Conservation (phyloP, 768 basidiomycete species). For the Lactarius psammicola region DNA sequence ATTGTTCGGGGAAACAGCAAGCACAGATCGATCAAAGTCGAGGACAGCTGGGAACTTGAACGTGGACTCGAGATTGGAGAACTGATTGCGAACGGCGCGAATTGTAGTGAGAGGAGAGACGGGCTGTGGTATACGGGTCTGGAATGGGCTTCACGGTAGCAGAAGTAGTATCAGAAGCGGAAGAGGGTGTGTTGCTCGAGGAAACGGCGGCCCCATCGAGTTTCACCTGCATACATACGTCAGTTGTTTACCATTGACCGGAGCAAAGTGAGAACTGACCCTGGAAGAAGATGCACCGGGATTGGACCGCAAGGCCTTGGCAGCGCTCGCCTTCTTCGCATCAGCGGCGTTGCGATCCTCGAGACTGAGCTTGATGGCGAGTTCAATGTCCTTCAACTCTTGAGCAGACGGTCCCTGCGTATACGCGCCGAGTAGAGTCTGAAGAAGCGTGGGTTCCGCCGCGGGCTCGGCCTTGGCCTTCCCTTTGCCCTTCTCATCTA, state of each 20-base stretch:
- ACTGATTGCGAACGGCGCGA: conserved; percentile 14
- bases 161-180: not conserved
- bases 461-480: conserved; percentile 4
- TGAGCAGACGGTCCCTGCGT: conserved; percentile 1
- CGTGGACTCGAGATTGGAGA: conserved; percentile 12
- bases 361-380: conserved; percentile 21
- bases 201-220: not conserved
- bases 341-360: conserved; percentile 12
- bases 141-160: not conserved
- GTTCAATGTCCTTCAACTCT: conserved; percentile 12
- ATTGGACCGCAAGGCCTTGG: conserved; percentile 1
- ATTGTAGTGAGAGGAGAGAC: conserved; percentile 18
- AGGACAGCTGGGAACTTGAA: conserved; percentile 18
- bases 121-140: not conserved
- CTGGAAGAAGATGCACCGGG: conserved; percentile 11
- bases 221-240: conserved; percentile 6
- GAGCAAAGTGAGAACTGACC: not conserved
- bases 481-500: conserved; percentile 3
- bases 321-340: conserved; percentile 1
- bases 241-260: not conserved
- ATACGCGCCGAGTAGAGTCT: not conserved
- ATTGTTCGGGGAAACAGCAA: conserved; percentile 62
- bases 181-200: not conserved
- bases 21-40: conserved; percentile 31
- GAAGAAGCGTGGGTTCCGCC: not conserved